Base-by-base conservation (phyloP, 208 protist genomes). In the Leishmania braziliensis region DNA sequence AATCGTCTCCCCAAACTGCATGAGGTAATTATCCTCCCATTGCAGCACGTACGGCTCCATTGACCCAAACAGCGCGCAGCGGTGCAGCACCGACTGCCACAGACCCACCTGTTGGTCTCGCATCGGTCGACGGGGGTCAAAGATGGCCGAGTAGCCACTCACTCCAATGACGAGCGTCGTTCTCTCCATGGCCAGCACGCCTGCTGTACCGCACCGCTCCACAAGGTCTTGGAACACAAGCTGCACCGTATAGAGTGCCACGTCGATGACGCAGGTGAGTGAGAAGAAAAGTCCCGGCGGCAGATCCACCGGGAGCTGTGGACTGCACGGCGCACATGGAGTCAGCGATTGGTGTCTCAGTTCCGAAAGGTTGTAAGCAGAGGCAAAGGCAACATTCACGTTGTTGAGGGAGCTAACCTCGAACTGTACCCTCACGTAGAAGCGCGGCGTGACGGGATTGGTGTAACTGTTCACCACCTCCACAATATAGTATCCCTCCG, bases 21-120 rank as follows among this genome's bases (percentile, higher is more conserved):
- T 82, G 54, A 93, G 88, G 77, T 88, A 91, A 18, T 93, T 86
- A 76, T 96, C 91, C 77, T 95, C 92, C 94, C 94, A 97, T 46
- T 96, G 92, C 56, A 96, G 78, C 63, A 83, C 93, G 85, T 94
- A 94, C 26, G 75, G 68, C 85, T 97, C 92, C 8, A 82, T 89
- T 29, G 65, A 39, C n/a, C 86, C 84, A 66, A 92, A 75, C 26
- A 97, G 73, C 12, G 62, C 65, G 43, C 75, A 74, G 54, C 78
- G 62, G n/a, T 86, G 83, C 65, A 96, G 83, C 72, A 90, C 83
- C 29, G 79, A 65, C 73, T 93, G 87, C 92, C 94, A 97, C 39
- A 97, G 81, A 3, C 88, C 92, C 53, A 96, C 79, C 75, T 96
- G 92, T 82, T 97, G 94, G 79, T 97, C 94, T 16, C 92, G 86